Evolutionary conservation across 2,329 filamentous ascomycete genomes (phyloP).

Genomic region (Alternaria gansuensis): DNA sequence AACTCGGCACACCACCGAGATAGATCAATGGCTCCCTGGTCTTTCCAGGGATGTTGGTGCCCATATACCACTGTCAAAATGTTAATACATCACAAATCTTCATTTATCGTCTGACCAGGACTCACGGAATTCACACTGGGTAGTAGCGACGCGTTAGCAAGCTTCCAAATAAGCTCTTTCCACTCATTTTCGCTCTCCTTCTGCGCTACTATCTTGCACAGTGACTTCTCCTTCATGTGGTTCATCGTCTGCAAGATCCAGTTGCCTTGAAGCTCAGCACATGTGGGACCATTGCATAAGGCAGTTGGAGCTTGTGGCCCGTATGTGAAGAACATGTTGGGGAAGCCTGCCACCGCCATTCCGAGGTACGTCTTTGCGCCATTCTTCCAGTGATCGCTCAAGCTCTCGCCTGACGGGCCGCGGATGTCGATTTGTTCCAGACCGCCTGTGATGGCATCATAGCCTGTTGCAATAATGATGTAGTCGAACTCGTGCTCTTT

Average conservation of each 20-base stretch:
- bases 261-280: slow-evolving; percentile 64
- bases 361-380: slow-evolving; percentile 52
- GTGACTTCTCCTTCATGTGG: slow-evolving; percentile 57
- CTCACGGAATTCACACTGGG: slow-evolving; percentile 52
- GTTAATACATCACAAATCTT: slow-evolving; percentile 1
- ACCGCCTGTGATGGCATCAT: slow-evolving; percentile 53
- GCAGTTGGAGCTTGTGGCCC: slow-evolving; percentile 66
- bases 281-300: slow-evolving; percentile 65
- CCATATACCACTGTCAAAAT: slow-evolving; percentile 61
- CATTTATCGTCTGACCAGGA: fast-evolving
- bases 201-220: slow-evolving; percentile 63
- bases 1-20: slow-evolving; percentile 45
- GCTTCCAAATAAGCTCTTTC: slow-evolving; percentile 60
- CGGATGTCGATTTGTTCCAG: slow-evolving; percentile 50
- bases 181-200: slow-evolving; percentile 58
- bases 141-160: slow-evolving; percentile 60
- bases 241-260: slow-evolving; percentile 64
- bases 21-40: slow-evolving; percentile 63
- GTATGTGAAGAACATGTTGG: slow-evolving; percentile 55
- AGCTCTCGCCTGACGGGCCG: slow-evolving; percentile 35
- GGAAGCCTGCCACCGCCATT: slow-evolving; percentile 51
- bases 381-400: slow-evolving; percentile 31
- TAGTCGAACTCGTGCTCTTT: slow-evolving; percentile 62
- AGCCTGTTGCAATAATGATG: slow-evolving; percentile 60
- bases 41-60: slow-evolving; percentile 65